A percentile compares a stretch with the other conserved stretches of the same genome.
Conservation (phyloP, 352 stramenopile genomes). For the Globisporangium megalacanthum region DNA sequence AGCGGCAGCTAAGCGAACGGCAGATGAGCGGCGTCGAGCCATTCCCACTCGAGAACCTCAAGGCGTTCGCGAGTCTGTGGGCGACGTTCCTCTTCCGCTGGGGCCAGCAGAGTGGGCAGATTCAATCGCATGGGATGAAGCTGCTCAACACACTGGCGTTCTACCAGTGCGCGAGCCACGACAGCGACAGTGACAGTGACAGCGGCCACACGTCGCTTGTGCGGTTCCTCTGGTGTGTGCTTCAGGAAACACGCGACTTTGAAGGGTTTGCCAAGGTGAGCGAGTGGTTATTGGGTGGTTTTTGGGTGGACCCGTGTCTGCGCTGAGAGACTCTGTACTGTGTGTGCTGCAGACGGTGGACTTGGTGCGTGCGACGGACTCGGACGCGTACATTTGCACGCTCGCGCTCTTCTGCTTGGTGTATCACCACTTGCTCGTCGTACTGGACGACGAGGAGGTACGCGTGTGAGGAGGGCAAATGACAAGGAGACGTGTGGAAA, state of each 20-base stretch:
- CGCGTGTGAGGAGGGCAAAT: neutral
- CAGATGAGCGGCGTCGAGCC: conserved; percentile 11
- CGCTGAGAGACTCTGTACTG: neutral
- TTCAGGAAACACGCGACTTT: conserved; percentile 51
- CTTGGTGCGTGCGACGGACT: conserved; percentile 29
- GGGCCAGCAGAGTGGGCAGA: conserved; percentile 32
- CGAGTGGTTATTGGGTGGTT: neutral
- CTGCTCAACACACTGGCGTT: conserved; percentile 61
- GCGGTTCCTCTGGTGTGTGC: conserved; percentile 49
- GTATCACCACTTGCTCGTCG: conserved; percentile 60
- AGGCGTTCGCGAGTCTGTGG: conserved; percentile 37
- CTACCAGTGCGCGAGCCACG: conserved; percentile 26
- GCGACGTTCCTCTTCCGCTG: conserved; percentile 56
- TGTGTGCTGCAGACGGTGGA: conserved; percentile 26
- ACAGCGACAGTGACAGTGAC: neutral
- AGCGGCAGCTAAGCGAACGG: conserved; percentile 9
- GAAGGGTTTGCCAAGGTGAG: conserved; percentile 46
- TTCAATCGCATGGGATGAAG: conserved; percentile 35
- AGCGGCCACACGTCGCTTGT: conserved; percentile 28
- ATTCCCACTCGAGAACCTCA: conserved; percentile 42
- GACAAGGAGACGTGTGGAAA: too few species aligned
- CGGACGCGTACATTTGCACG: conserved; percentile 41
- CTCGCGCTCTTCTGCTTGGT: conserved; percentile 50
- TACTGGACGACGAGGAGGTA: conserved; percentile 72
- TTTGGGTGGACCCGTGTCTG: neutral